Conservation (phyloP, 495 filamentous ascomycete genomes). For the Amphirosellinia nigrospora region DNA sequence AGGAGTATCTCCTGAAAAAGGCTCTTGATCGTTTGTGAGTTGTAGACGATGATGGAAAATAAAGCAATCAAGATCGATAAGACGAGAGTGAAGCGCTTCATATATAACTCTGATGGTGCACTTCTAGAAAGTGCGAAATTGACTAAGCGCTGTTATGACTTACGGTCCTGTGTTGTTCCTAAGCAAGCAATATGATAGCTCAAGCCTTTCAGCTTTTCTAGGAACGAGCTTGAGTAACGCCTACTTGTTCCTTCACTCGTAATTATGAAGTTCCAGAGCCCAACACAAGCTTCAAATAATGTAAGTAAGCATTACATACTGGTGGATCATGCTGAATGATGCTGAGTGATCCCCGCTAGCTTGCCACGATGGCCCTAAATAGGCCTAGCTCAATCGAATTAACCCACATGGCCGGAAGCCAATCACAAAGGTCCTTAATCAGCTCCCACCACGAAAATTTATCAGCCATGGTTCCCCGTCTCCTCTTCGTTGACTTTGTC, state of each 20-base stretch:
- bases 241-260: conserved; percentile 27
- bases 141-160: not conserved
- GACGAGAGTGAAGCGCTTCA: conserved; percentile 30
- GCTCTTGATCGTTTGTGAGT: conserved; percentile 27
- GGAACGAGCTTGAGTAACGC: conserved; percentile 29
- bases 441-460: conserved; percentile 15
- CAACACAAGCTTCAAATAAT: not conserved
- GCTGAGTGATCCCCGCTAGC: conserved; percentile 21
- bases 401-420: not conserved
- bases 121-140: conserved; percentile 3
- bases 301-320: conserved; percentile 25
- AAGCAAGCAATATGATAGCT: not conserved
- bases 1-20: conserved; percentile 21
- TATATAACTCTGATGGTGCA: conserved; percentile 27
- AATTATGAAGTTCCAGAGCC: conserved; percentile 4
- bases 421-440: not conserved
- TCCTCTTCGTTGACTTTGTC: not conserved
- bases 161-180: not conserved
- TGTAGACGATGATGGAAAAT: conserved; percentile 34
- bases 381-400: not conserved
- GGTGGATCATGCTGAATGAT: conserved; percentile 34
- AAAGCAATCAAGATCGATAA: conserved; percentile 27
- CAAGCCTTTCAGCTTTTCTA: not conserved
- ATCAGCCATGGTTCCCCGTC: not conserved
- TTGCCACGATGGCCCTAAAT: not conserved